Evolutionary conservation across 2,329 filamentous ascomycete species (phyloP), one percentile per base, ranked within the genome.

Genomic region (Periglandula ipomoeae): DNA sequence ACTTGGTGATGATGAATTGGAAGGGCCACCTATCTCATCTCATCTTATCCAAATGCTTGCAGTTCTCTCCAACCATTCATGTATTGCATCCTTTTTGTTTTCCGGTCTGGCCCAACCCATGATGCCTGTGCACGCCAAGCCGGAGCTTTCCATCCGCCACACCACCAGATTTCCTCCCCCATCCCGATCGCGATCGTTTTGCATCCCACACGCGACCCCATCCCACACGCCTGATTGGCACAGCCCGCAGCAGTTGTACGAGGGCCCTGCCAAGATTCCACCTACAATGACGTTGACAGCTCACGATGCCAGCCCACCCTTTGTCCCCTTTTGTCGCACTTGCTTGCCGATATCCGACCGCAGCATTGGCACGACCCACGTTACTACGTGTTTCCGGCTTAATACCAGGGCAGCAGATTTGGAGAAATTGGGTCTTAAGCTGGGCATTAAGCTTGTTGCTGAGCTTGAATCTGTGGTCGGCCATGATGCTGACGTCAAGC

Each of bases 241-340:
- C 41, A 30, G 23, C 1, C 24, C 10, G 22, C 41, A 27, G 23
- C 24, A 9, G 10, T 32, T 10, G 41, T 24, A 44, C 41, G 41
- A 44, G 23, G 41, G 41, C 17, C 41, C 41, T 44, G 41, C 41
- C 41, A 44, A 44, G 41, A 30, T 44, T 44, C 6, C n/a, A 32
- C 23, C 41, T 10, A 10, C 5, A 44, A 44, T 44, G 41, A 44
- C 41, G 41, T 44, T 26, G 41, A 44, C n/a, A 44, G 26, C 38
- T 23, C 38, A 24, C 22, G 20, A 26, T 40, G 38, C 13, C 15
- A 37, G 35, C n/a, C 35, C 15, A 40, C 37, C 19, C 6, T 40
- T 19, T 24, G 17, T 39, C 2, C 9, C 9, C 11, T 1, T 20
- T 15, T 11, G 13, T 27, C 5, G 17, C 34, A 44, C n/a, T 19